Evolutionary conservation across 208 protist genomes (phyloP).

Genomic region (Leishmania mexicana): DNA sequence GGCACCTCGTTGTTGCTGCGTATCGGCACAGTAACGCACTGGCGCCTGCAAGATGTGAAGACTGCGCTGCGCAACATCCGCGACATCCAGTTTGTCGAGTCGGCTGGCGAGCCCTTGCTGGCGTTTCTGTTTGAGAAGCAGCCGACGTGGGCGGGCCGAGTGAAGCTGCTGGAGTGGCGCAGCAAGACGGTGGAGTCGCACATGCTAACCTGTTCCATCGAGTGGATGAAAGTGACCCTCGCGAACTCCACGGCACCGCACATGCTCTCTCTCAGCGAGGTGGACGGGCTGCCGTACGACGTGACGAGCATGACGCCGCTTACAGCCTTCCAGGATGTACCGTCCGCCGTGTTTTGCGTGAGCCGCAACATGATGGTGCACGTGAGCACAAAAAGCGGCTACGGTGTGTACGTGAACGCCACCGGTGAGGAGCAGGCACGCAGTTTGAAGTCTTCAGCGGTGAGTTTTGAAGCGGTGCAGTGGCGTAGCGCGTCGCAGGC

Average conservation of each 20-base stretch:
- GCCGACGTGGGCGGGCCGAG: constrained; percentile 86
- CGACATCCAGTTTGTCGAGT: constrained; percentile 87
- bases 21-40: constrained; percentile 48
- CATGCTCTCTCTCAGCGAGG: constrained; percentile 76
- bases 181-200: constrained; percentile 75
- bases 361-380: constrained; percentile 78
- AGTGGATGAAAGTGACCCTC: constrained; percentile 71
- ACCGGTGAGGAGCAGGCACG: constrained; percentile 73
- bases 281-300: constrained; percentile 83
- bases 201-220: constrained; percentile 79
- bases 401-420: constrained; percentile 76
- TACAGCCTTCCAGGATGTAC: constrained; percentile 56
- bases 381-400: constrained; percentile 79
- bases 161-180: constrained; percentile 81
- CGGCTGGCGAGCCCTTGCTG: constrained; percentile 73
- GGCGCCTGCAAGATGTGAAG: constrained; percentile 48
- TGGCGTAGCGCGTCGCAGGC: constrained; percentile 62
- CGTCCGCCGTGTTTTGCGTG: constrained; percentile 76
- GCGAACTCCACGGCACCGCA: constrained; percentile 39
- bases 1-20: constrained; percentile 27
- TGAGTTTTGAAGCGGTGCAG: constrained; percentile 43
- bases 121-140: constrained; percentile 78
- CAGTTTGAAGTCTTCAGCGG: constrained; percentile 44
- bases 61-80: constrained; percentile 73
- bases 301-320: constrained; percentile 80